phyloP scores from a whole-genome alignment of 139 green algal genomes.

The Picochlorum sp. region DNA sequence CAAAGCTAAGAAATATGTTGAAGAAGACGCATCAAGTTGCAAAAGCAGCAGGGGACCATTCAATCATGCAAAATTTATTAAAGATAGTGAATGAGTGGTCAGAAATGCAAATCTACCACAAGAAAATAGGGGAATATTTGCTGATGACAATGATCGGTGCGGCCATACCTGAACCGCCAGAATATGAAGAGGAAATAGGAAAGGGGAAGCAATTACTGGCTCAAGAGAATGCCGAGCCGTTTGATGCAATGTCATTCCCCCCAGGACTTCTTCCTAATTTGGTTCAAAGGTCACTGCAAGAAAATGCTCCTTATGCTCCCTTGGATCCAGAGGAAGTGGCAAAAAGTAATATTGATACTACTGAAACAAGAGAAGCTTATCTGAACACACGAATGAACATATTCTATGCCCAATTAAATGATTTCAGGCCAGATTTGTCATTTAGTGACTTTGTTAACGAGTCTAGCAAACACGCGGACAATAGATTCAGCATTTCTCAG shows the following conservation, averaged over 20 bases:
- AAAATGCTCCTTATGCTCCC: constrained; percentile 50
- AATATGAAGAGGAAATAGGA: too few relatives aligned
- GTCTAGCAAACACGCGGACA: background rate
- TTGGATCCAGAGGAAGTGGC: constrained; percentile 19
- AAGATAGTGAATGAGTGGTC: too few relatives aligned
- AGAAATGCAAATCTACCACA: too few relatives aligned
- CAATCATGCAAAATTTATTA: too few relatives aligned
- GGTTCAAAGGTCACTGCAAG: constrained; percentile 42
- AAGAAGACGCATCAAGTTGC: too few relatives aligned
- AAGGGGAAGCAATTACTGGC: too few relatives aligned
- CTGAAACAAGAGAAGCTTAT: constrained; percentile 53
- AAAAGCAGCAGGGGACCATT: too few relatives aligned
- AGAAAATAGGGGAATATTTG: too few relatives aligned
- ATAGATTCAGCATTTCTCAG: background rate
- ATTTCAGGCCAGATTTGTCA: constrained; percentile 38
- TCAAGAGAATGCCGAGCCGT: background rate
- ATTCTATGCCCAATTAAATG: constrained; percentile 61
- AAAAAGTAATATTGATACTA: constrained; percentile 33
- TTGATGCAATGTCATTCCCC: constrained; percentile 59
- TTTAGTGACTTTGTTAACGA: constrained; percentile 11
- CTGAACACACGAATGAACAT: constrained; percentile 52
- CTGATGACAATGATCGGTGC: too few relatives aligned
- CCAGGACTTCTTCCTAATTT: constrained; percentile 57
- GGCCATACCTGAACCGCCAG: too few relatives aligned
- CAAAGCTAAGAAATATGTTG: too few relatives aligned